Evolutionary conservation across 2,329 filamentous ascomycete genomes (phyloP), one percentile per base, ranked within the genome.

Genomic region (Neoarthrinium moseri): DNA sequence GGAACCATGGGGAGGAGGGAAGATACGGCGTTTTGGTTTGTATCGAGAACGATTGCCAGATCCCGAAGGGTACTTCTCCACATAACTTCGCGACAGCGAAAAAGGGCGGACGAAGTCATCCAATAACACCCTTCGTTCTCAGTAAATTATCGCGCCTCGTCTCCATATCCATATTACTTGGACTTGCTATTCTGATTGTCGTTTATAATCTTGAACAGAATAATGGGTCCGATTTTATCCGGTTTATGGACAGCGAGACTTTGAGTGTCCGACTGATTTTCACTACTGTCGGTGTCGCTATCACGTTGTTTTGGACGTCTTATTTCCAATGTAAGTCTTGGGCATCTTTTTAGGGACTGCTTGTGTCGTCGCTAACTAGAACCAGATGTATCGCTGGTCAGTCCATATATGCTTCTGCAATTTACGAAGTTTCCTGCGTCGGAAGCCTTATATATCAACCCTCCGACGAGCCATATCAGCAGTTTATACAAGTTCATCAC

Each of bases 191-290:
- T 6, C 33, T 71, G 6, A 62, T 71, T 15, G 48, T 65, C 8
- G 69, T 68, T 45, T 71, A 71, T 47, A 56, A 66, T 29, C 66
- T n/a, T n/a, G n/a, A 65, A 30, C 45, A 44, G 8, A 60, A 52
- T 23, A 66, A 62, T 0, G 58, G 57, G 1, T 64, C 62, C 2
- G 50, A 53, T 4, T 73, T 73, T 22, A 67, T 71, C 44, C 51
- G 49, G 1, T 73, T 73, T 44, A 72, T 73, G 63, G 61, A 65
- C 43, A 61, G 61, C 26, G 59, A 69, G 43, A 58, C 57, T 1
- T 68, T 70, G 27, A 67, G 68, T 1, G 64, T 70, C 4, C 56
- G 62, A 7, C 67, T 71, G 30, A 52, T 73, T 13, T 71, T 72
- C 47, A 67, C 69, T 1, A 49, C 57, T 5, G 43, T 70, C 1